These are phyloP conservation scores for Trichosporon ovoides DNA, from an alignment of 1,284 basidiomycete species.

Conservation along the genomic window DNA sequence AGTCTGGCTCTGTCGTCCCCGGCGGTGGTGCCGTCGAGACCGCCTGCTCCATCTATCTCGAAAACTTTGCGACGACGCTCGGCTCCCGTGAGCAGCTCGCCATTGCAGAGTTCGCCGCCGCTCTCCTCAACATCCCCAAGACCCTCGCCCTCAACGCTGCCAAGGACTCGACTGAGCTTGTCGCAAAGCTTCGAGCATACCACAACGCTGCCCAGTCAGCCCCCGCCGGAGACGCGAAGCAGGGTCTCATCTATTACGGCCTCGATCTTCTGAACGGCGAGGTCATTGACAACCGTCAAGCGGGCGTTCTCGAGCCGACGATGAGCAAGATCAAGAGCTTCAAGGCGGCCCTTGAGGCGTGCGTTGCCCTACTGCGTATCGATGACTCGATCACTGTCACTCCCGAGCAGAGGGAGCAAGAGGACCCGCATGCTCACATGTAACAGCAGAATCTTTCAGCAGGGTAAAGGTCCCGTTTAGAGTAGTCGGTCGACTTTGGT, in stretches of 20 bases:
- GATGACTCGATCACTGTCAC: slow-evolving; percentile 62
- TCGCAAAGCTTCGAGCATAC: slow-evolving; percentile 93
- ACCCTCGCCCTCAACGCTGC: slow-evolving; percentile 96
- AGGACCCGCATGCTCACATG: slow-evolving; percentile 58
- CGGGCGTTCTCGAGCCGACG: slow-evolving; percentile 93
- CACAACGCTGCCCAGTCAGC: slow-evolving; percentile 96
- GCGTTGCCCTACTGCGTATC: slow-evolving; percentile 89
- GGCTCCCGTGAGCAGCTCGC: slow-evolving; percentile 97
- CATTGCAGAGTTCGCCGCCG: slow-evolving; percentile 94
- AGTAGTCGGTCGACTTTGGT: not conserved
- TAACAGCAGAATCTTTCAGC: slow-evolving; percentile 26
- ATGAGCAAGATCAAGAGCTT: slow-evolving; percentile 94
- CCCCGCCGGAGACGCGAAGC: slow-evolving; percentile 86
- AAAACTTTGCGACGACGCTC: slow-evolving; percentile 97
- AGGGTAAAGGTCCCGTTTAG: not conserved
- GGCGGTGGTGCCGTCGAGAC: slow-evolving; percentile 98
- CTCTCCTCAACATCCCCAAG: slow-evolving; percentile 92
- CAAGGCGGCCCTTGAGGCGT: slow-evolving; percentile 95
- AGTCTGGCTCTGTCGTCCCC: slow-evolving; percentile 92
- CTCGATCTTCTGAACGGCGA: slow-evolving; percentile 91
- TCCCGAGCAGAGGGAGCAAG: slow-evolving; percentile 66
- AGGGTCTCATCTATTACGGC: slow-evolving; percentile 87
- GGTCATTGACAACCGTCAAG: slow-evolving; percentile 88
- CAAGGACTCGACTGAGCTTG: slow-evolving; percentile 95
- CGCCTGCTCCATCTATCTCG: slow-evolving; percentile 93